Evolutionary conservation across 2,329 filamentous ascomycete genomes (phyloP), one percentile per base, ranked within the genome.

Genomic region (Monosporascus sp.): DNA sequence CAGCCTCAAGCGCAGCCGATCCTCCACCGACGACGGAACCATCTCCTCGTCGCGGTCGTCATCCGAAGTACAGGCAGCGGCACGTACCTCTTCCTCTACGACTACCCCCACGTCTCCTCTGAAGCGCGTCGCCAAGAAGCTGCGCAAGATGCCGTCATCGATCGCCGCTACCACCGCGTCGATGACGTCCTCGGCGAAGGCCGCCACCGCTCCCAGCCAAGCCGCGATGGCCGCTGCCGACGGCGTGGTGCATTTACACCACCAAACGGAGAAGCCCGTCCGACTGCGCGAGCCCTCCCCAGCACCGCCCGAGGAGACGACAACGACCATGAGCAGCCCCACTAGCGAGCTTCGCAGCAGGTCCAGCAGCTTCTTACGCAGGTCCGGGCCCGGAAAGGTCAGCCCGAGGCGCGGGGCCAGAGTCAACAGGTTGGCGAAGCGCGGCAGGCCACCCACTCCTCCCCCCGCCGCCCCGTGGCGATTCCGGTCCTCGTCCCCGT

Each of bases 1-100:
- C 34, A 79, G 80, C 48, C 81, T 74, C 49, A 82, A 82, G 66
- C 77, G 80, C 39, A 69, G 67, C 24, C 68, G 70, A n/a, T 65
- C 64, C 1, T 69, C 70, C 3, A 66, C 68, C 15, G 70, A 71
- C 20, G 68, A 73, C 48, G 57, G 66, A 46, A 60, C 65, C 57
- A 53, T 49, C 53, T 52, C 51, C 53, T 60, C 41, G 51, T 64
- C 58, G 18, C 64, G 61, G 50, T 57, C 56, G 56, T 63, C 48
- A 62, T 64, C 46, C 18, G 18, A 14, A 8, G 39, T 20, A 18
- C 22, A 18, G 18, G 25, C 49, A 38, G 37, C 44, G 22, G 54
- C 57, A 47, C 31, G 47, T 11, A 51, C 54, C 17, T 24, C 54
- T 46, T 48, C 56, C 25, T 39, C 41, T 14, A 31, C 39, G 24